Base-by-base conservation (phyloP, 1,284 basidiomycete species). In the Prillingera fragicola region DNA sequence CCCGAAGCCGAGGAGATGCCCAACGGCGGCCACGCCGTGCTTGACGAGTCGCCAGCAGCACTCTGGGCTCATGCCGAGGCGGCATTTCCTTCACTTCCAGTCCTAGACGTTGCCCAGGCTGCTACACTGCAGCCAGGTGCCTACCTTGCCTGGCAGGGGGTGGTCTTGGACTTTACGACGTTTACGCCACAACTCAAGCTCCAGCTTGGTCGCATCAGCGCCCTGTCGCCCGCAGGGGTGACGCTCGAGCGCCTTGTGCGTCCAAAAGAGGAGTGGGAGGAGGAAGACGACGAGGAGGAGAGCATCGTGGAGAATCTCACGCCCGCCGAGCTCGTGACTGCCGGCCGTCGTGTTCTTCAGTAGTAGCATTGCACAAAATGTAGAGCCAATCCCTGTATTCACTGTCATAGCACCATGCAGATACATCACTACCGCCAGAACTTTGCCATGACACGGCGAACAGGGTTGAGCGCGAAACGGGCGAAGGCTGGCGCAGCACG, bases 401-500 rank as follows among this genome's bases (percentile, higher is more conserved):
- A n/a, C n/a, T n/a, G n/a, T n/a, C n/a, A n/a, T n/a, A n/a, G n/a
- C n/a, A n/a, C n/a, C n/a, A n/a, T n/a, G n/a, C n/a, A n/a, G n/a
- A n/a, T n/a, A n/a, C n/a, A n/a, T n/a, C n/a, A n/a, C n/a, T n/a
- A n/a, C n/a, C n/a, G n/a, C n/a, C n/a, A n/a, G n/a, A n/a, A n/a
- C n/a, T n/a, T n/a, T n/a, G n/a, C n/a, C n/a, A n/a, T n/a, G n/a
- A n/a, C n/a, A n/a, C 38, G 38, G 17, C 36, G 65, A 12, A 79
- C 48, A 10, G 85, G 85, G 41, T 84, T 80, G 15, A 87, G 59
- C 5, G 82, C 59, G 8, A 73, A 50, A 34, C 86, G 74, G 10
- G 87, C 84, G 65, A 90, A 85, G 9, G 76, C 75, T 9, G 87
- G 88, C 0, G 87, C 77, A 3, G 85, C 73, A 56, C 83, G 87